Percentiles rank a stretch among this genome's conserved stretches.
Conservation (phyloP, 495 filamentous ascomycete species). For the Ramalina peruviana region DNA sequence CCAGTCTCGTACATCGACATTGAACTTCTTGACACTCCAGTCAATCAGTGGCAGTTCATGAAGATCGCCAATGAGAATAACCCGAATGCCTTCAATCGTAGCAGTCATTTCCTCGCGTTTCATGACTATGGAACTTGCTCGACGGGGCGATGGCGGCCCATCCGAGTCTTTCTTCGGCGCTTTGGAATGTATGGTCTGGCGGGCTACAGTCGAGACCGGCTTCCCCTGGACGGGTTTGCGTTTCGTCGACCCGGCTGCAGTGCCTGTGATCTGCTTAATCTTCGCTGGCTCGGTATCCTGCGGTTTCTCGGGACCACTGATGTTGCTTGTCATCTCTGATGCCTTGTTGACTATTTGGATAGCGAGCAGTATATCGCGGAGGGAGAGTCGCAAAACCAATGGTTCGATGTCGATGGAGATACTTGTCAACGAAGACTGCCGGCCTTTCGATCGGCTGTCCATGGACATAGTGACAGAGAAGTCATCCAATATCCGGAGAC, state of each 20-base stretch:
- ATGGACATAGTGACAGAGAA: slow-evolving; percentile 84
- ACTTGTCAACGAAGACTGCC: slow-evolving; percentile 52
- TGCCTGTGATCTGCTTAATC: slow-evolving; percentile 49
- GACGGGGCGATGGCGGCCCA: slow-evolving; percentile 7
- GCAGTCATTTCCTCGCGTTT: slow-evolving; percentile 76
- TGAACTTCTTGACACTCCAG: slow-evolving; percentile 85
- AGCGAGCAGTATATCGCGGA: slow-evolving; percentile 87
- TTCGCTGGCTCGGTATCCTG: slow-evolving; percentile 45
- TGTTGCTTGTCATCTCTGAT: slow-evolving; percentile 61
- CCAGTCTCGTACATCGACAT: slow-evolving; percentile 75
- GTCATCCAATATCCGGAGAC: slow-evolving; percentile 84
- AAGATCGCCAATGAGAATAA: slow-evolving; percentile 87
- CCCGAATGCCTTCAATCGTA: slow-evolving; percentile 71
- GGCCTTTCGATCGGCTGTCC: slow-evolving; percentile 58
- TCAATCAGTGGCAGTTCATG: slow-evolving; percentile 92
- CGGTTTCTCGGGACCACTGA: slow-evolving; percentile 22
- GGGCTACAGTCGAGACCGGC: slow-evolving; percentile 43
- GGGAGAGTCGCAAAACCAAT: slow-evolving; percentile 77
- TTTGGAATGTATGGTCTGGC: slow-evolving; percentile 29
- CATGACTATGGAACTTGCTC: slow-evolving; percentile 38
- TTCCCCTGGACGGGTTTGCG: slow-evolving; percentile 53
- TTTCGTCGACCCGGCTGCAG: slow-evolving; percentile 31
- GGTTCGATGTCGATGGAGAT: slow-evolving; percentile 84
- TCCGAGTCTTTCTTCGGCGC: slow-evolving; percentile 19
- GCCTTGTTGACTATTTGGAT: slow-evolving; percentile 88